Conservation (phyloP, 2,329 filamentous ascomycete genomes). For the Ophidiomyces ophidiicola region DNA sequence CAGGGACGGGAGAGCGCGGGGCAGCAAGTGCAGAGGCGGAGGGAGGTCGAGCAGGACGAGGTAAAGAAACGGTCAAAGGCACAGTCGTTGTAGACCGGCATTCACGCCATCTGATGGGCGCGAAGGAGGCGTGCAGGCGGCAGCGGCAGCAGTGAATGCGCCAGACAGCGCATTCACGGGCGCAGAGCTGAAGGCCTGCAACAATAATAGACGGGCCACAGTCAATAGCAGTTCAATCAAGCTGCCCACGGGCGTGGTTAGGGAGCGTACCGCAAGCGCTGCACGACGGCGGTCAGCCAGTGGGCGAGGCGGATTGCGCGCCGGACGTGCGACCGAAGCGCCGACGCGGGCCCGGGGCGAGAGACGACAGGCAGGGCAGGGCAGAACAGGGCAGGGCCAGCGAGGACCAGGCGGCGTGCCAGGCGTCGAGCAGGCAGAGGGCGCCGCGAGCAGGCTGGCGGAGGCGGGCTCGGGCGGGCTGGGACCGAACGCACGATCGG, state of each 20-base stretch:
- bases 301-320: too few relatives aligned
- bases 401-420: too few relatives aligned
- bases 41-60: neutral
- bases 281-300: too few relatives aligned
- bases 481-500: slow-evolving; percentile 7
- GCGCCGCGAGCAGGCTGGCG: too few relatives aligned
- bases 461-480: neutral
- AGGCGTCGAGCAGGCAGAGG: slow-evolving; percentile 3
- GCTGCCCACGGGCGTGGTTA: too few relatives aligned
- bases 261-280: too few relatives aligned
- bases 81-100: slow-evolving; percentile 6
- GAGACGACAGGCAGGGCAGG: too few relatives aligned
- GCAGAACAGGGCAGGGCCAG: too few relatives aligned
- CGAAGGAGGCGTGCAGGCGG: neutral
- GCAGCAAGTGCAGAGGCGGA: neutral
- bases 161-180: slow-evolving; percentile 12
- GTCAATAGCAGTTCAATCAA: neutral
- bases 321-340: too few relatives aligned
- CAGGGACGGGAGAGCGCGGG: slow-evolving; percentile 1
- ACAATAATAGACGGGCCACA: neutral
- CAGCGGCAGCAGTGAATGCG: slow-evolving; percentile 8
- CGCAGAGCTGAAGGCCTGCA: slow-evolving; percentile 2
- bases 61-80: neutral
- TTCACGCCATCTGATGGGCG: slow-evolving; percentile 1
- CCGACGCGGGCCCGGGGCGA: too few relatives aligned